Percentiles rank a stretch among this genome's conserved stretches.
Conservation (phyloP, 352 stramenopile genomes). For the Phytophthora pistaciae region DNA sequence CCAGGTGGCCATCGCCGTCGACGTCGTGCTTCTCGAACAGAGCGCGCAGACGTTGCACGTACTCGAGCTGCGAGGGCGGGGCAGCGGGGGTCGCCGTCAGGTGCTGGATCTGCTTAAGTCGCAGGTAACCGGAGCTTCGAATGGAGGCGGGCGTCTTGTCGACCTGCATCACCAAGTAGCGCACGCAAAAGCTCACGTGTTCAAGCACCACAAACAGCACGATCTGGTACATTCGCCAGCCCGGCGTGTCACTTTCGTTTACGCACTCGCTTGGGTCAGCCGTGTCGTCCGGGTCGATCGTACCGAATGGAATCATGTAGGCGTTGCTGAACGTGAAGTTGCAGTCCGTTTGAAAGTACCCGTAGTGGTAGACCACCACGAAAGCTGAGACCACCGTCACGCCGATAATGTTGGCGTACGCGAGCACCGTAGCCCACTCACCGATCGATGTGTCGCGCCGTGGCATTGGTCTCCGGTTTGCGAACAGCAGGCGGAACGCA, state of each 20-base stretch:
- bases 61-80: slow-evolving; percentile 81
- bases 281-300: slow-evolving; percentile 47
- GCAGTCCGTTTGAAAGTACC: slow-evolving; percentile 79
- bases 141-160: slow-evolving; percentile 82
- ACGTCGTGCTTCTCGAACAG: slow-evolving; percentile 87
- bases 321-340: slow-evolving; percentile 79
- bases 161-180: slow-evolving; percentile 85
- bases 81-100: slow-evolving; percentile 66
- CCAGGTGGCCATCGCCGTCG: slow-evolving; percentile 69
- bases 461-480: slow-evolving; percentile 82
- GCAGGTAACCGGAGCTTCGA: slow-evolving; percentile 74
- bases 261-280: slow-evolving; percentile 49
- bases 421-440: slow-evolving; percentile 86
- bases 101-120: slow-evolving; percentile 85
- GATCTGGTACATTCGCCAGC: slow-evolving; percentile 85
- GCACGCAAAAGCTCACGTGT: slow-evolving; percentile 83
- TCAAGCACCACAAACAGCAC: slow-evolving; percentile 86
- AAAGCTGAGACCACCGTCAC: slow-evolving; percentile 86
- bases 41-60: slow-evolving; percentile 80
- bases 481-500: slow-evolving; percentile 85
- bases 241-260: slow-evolving; percentile 45
- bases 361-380: slow-evolving; percentile 87
- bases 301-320: slow-evolving; percentile 82
- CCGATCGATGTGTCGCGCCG: slow-evolving; percentile 85
- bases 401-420: slow-evolving; percentile 88